Percentiles rank a stretch among this genome's conserved stretches.
Conservation (phyloP, 257 asterid species). For the Jasminum sambac region DNA sequence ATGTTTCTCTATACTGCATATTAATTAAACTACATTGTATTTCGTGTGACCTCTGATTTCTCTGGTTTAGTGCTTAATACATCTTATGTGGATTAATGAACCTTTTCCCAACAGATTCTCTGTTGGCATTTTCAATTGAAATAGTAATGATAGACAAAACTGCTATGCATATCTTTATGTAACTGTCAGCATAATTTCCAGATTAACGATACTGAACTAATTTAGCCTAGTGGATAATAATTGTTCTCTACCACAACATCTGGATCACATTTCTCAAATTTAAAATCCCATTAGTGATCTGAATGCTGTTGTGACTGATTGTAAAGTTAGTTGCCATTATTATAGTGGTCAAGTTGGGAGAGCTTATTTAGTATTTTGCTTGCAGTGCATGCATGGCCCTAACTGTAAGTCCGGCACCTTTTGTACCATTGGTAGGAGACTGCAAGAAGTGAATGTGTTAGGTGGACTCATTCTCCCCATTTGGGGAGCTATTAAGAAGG, state of each 20-base stretch:
- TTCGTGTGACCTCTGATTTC: conserved; percentile 4
- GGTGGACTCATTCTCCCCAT: conserved; percentile 98
- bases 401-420: conserved; percentile 78
- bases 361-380: conserved; percentile 35
- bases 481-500: conserved; percentile 95
- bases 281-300: neutral
- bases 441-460: conserved; percentile 90
- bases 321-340: conserved; percentile 14
- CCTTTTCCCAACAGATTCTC: neutral
- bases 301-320: conserved; percentile 10
- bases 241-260: neutral
- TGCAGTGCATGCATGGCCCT: conserved; percentile 99
- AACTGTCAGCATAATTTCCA: neutral
- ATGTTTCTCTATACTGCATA: neutral
- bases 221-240: conserved; percentile 2
- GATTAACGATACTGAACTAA: neutral
- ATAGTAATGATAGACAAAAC: neutral
- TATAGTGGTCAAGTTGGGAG: conserved; percentile 7
- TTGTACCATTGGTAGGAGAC: conserved; percentile 90
- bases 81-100: neutral
- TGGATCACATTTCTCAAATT: neutral
- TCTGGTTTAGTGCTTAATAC: conserved; percentile 3
- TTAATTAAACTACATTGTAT: neutral
- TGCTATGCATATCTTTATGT: neutral
- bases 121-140: neutral